A percentile compares a stretch with the other conserved stretches of the same genome.
These are phyloP conservation scores for Spiraea crenata DNA, from an alignment of 331 rosid genomes.

Conservation along the genomic window DNA sequence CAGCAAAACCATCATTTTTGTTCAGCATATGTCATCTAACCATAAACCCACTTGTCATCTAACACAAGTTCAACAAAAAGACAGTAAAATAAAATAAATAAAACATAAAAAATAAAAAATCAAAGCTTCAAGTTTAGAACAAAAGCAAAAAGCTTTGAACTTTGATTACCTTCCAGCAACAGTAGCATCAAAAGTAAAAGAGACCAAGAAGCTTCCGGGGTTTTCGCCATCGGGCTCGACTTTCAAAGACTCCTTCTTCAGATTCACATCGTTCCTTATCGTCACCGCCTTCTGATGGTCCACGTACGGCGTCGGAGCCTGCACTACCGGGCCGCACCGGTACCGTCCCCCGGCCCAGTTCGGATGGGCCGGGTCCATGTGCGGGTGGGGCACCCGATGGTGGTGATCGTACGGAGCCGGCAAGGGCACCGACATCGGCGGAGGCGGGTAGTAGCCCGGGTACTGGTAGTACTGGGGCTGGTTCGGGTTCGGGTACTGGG, in stretches of 20 bases:
- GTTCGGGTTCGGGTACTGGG: slow-evolving; percentile 50
- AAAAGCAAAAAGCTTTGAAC: background rate
- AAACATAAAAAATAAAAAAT: background rate
- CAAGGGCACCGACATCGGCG: slow-evolving; percentile 45
- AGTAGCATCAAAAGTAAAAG: slow-evolving; percentile 83
- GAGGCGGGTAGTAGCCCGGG: slow-evolving; percentile 58
- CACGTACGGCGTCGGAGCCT: slow-evolving; percentile 50
- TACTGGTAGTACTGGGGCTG: slow-evolving; percentile 50
- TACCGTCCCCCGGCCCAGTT: slow-evolving; percentile 58
- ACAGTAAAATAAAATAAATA: too few relatives aligned
- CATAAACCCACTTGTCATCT: too few relatives aligned
- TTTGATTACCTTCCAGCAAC: slow-evolving; percentile 69
- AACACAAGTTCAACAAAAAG: too few relatives aligned
- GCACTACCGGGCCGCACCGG: slow-evolving; percentile 52
- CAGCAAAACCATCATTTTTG: background rate
- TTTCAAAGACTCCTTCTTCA: slow-evolving; percentile 84
- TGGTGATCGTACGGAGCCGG: slow-evolving; percentile 83
- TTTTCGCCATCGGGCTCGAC: slow-evolving; percentile 72
- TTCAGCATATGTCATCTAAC: too few relatives aligned
- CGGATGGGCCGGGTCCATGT: slow-evolving; percentile 38
- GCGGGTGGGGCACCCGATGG: slow-evolving; percentile 48
- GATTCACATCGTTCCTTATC: slow-evolving; percentile 79
- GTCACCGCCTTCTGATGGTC: slow-evolving; percentile 96
- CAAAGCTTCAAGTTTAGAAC: background rate
- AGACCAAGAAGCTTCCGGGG: slow-evolving; percentile 62